Evolutionary conservation across 257 asterid species (phyloP).

Genomic region (Mentha longifolia): DNA sequence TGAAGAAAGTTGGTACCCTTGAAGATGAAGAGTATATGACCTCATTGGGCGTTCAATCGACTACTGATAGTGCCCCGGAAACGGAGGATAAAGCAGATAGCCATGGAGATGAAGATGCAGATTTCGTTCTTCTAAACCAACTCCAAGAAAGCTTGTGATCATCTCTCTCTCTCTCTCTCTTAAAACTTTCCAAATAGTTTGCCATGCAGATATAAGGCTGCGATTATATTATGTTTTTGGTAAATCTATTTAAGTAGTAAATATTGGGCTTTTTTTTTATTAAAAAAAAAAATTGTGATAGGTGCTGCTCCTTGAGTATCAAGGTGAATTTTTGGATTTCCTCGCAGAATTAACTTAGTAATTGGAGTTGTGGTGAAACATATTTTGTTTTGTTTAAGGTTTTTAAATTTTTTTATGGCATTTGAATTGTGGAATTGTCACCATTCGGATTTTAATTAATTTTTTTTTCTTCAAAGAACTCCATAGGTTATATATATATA

Average conservation of each 20-base stretch:
- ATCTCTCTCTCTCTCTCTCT: constrained; percentile 21
- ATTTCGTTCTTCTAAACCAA: constrained; percentile 48
- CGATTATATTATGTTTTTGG: neutral
- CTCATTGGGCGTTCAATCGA: constrained; percentile 34
- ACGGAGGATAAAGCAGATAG: constrained; percentile 36
- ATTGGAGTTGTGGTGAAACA: constrained; percentile 1
- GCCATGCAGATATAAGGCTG: too few relatives aligned
- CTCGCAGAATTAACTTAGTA: neutral
- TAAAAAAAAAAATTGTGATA: constrained; percentile 6
- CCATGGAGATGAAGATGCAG: constrained; percentile 44
- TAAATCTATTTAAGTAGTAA: constrained; percentile 22
- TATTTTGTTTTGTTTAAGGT: neutral
- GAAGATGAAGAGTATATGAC: constrained; percentile 61
- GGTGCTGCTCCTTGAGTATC: neutral
- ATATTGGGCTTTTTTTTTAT: constrained; percentile 13
- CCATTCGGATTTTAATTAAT: too few relatives aligned
- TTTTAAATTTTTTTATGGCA: neutral
- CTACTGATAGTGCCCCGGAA: constrained; percentile 24
- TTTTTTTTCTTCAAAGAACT: too few relatives aligned
- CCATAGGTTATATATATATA: too few relatives aligned
- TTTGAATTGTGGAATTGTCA: too few relatives aligned
- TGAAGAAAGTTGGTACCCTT: constrained; percentile 65
- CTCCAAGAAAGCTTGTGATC: constrained; percentile 67
- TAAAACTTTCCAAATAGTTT: constrained; percentile 13
- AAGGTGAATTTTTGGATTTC: constrained; percentile 27